Base-by-base conservation (phyloP, 345 rosid species). In the Anastatica hierochuntica region DNA sequence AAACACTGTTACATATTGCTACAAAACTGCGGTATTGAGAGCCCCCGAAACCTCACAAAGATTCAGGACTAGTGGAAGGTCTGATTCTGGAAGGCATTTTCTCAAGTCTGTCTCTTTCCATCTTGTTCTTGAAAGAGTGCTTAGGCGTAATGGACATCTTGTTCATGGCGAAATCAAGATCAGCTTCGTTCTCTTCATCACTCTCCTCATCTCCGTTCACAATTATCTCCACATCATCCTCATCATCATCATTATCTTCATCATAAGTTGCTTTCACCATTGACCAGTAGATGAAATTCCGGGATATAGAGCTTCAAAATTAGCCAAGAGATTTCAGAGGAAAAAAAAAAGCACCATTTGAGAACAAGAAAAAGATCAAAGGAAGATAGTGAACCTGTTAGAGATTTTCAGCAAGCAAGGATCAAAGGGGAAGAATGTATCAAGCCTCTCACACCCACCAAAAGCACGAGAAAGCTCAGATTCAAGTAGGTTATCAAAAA, bases 401-500 rank as follows among this genome's bases (percentile, higher is more conserved):
- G 79, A 66, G 39, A 37, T 66, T 67, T 76, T 76, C 62, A 90
- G 67, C 78, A 87, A 72, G 57, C 88, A 84, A 4, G 96, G 98
- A 57, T 90, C 98, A 44, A 84, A 90, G 5, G 98, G 98, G 57
- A 90, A 90, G 74, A 90, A 90, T 63, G 74, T 79, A 63, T 87
- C 95, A 37, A 90, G 87, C 79, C 89, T 80, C 66, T 90, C 83
- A 37, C 70, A 46, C 53, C 98, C 96, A 23, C 86, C 88, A 75
- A 73, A 84, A 47, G 76, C 83, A 71, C 70, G 69, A 7, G 96
- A 90, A 38, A 76, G 78, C 21, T 79, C 81, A 0, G 80, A 80
- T 67, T 82, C 96, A 35, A 84, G 62, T 39, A 77, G 17, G 43
- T 76, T 82, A 46, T 78, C 54, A 30, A 76, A 81, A 50, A 72